Conservation (phyloP, 805 yeast species). For the Starmerella sp. region DNA sequence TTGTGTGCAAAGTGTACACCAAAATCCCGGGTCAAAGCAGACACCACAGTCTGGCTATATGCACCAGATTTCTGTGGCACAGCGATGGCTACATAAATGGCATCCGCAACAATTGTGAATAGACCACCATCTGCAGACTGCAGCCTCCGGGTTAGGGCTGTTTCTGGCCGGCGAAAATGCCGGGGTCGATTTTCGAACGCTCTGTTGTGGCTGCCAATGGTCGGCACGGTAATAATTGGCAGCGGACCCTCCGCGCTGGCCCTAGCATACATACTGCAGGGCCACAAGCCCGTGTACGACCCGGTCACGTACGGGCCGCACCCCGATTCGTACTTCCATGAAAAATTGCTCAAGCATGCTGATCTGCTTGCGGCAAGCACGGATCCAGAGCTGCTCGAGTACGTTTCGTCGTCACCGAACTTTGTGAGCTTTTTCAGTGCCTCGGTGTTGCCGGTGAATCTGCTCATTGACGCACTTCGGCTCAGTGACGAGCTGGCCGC, state of each 20-base stretch:
- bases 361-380: conserved; percentile 20
- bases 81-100: no score
- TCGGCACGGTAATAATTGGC: conserved; percentile 20
- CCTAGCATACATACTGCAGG: conserved; percentile 27
- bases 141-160: background rate
- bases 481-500: conserved; percentile 24
- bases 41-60: no score
- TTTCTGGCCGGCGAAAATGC: background rate
- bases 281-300: conserved; percentile 27
- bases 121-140: background rate
- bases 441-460: conserved; percentile 21
- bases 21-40: no score
- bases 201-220: background rate
- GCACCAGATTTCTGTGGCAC: no score
- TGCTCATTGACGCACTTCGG: conserved; percentile 24
- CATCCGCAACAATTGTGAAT: no score
- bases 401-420: conserved; percentile 15
- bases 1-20: no score
- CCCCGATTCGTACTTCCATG: conserved; percentile 25
- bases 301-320: conserved; percentile 22
- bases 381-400: conserved; percentile 17
- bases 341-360: conserved; percentile 12
- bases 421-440: conserved; percentile 17
- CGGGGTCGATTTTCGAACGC: background rate
- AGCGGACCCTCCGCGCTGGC: conserved; percentile 28